Conservation (phyloP, 164 flowering plant species). For the Liquidambar formosana region DNA sequence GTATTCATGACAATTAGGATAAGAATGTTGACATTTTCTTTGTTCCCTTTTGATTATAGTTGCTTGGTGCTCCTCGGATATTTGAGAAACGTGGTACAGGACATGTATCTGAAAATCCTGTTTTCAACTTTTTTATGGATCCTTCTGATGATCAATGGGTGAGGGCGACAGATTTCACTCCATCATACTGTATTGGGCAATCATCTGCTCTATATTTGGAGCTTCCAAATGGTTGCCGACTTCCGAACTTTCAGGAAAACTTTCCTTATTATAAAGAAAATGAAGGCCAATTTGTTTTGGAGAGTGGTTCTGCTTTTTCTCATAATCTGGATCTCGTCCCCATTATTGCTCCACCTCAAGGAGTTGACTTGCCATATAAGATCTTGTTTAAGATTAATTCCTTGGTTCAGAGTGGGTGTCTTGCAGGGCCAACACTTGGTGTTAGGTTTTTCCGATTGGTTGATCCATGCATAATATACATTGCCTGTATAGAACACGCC, state of each 20-base stretch:
- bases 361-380: slow-evolving; percentile 50
- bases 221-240: slow-evolving; percentile 38
- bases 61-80: slow-evolving; percentile 72
- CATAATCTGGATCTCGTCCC: slow-evolving; percentile 60
- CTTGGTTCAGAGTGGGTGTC: slow-evolving; percentile 76
- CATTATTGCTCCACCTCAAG: slow-evolving; percentile 43
- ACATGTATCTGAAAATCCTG: slow-evolving; percentile 19
- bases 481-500: slow-evolving; percentile 53
- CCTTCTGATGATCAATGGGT: slow-evolving; percentile 63
- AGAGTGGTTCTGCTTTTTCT: slow-evolving; percentile 43
- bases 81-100: slow-evolving; percentile 35
- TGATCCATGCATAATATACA: slow-evolving; percentile 39
- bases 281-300: slow-evolving; percentile 35
- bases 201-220: slow-evolving; percentile 76
- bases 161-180: slow-evolving; percentile 72
- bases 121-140: slow-evolving; percentile 43
- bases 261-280: slow-evolving; percentile 49
- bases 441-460: slow-evolving; percentile 48
- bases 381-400: slow-evolving; percentile 63
- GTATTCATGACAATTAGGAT: not conserved
- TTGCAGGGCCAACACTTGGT: slow-evolving; percentile 66
- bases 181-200: slow-evolving; percentile 62
- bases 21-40: not conserved
- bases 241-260: slow-evolving; percentile 51
- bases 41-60: slow-evolving; percentile 26